phyloP scores from a whole-genome alignment of 1,139 yeast species.

The Spathaspora sp. region DNA sequence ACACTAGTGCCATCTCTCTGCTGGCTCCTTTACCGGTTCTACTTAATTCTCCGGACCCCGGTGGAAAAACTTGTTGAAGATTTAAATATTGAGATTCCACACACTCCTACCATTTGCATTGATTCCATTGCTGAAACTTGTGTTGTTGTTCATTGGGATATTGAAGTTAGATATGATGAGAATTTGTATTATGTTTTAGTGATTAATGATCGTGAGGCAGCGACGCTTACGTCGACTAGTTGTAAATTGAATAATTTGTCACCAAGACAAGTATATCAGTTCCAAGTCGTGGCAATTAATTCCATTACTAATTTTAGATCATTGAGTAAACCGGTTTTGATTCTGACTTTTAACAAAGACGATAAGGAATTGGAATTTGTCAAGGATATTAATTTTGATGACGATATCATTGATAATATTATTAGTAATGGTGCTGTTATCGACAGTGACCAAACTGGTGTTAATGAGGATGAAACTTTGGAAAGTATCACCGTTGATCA shows the following conservation, averaged over 20 bases:
- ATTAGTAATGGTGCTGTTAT: not conserved
- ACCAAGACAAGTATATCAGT: slow-evolving; percentile 30
- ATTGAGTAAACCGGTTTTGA: slow-evolving; percentile 32
- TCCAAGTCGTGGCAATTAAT: slow-evolving; percentile 43
- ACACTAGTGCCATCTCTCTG: slow-evolving; percentile 44
- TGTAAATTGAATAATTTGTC: slow-evolving; percentile 38
- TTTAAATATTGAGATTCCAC: slow-evolving; percentile 43
- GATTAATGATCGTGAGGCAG: slow-evolving; percentile 40
- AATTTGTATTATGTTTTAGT: slow-evolving; percentile 35
- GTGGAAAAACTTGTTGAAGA: slow-evolving; percentile 36
- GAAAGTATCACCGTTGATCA: slow-evolving; percentile 18
- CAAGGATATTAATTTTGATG: slow-evolving; percentile 7
- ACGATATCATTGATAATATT: slow-evolving; percentile 8
- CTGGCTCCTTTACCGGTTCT: slow-evolving; percentile 44
- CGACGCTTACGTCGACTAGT: slow-evolving; percentile 36
- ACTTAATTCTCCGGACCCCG: slow-evolving; percentile 36
- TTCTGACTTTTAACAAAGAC: slow-evolving; percentile 14
- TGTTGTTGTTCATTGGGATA: slow-evolving; percentile 46
- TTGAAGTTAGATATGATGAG: slow-evolving; percentile 31
- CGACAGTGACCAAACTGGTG: not conserved
- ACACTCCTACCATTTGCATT: slow-evolving; percentile 39
- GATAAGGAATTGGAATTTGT: slow-evolving; percentile 8
- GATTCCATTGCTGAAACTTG: slow-evolving; percentile 33
- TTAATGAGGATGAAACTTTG: slow-evolving; percentile 9
- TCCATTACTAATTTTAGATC: slow-evolving; percentile 37